A percentile compares a stretch with the other conserved stretches of the same genome.
phyloP scores from a whole-genome alignment of 73 alveolate species.

The Paramecium pentaurelia region DNA sequence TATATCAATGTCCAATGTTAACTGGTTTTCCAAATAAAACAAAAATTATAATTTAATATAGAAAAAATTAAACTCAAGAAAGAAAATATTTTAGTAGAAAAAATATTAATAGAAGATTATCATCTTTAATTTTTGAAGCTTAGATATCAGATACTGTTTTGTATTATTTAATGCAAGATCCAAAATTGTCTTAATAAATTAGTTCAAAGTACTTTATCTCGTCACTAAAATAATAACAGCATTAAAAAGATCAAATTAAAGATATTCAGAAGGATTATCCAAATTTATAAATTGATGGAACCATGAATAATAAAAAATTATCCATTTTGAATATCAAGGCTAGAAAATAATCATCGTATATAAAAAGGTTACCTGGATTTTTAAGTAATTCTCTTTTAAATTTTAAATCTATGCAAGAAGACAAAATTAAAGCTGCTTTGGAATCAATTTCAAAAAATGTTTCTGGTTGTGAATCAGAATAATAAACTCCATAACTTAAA shows the following conservation, averaged over 20 bases:
- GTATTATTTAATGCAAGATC: background rate
- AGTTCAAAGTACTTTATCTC: background rate
- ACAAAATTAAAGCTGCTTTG: background rate
- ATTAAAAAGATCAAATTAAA: background rate
- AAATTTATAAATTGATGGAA: background rate
- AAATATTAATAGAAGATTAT: background rate
- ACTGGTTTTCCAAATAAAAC: slow-evolving; percentile 38
- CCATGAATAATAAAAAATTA: background rate
- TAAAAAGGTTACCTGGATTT: background rate
- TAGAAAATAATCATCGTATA: background rate
- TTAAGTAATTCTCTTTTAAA: background rate
- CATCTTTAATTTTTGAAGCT: background rate
- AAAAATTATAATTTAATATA: background rate
- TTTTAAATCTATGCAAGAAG: background rate
- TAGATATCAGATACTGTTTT: background rate
- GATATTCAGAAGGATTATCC: background rate
- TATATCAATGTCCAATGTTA: slow-evolving; percentile 40
- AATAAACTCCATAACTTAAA: background rate
- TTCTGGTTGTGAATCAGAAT: background rate
- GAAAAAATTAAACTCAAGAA: background rate
- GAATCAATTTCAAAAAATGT: background rate
- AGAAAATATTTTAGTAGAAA: background rate
- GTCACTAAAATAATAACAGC: background rate
- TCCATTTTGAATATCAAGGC: background rate
- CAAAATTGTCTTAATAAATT: background rate